Percentiles rank a stretch among this genome's conserved stretches.
phyloP scores from a whole-genome alignment of 345 rosid species.

The Hibiscus mutabilis region DNA sequence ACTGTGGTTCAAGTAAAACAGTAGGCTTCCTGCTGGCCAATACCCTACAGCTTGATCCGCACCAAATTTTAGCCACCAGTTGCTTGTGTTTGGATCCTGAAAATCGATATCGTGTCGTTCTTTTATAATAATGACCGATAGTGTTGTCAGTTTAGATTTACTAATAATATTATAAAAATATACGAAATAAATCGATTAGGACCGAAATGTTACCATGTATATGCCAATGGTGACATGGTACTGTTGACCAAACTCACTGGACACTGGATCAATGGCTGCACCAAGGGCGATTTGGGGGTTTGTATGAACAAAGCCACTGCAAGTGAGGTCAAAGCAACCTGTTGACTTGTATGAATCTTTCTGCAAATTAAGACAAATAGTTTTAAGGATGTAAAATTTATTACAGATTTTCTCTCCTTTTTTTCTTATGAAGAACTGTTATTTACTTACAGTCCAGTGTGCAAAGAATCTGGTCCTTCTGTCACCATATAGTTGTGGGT shows the following conservation, averaged over 20 bases:
- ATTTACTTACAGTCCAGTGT: constrained; percentile 3
- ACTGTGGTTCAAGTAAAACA: constrained; percentile 21
- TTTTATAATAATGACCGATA: no score
- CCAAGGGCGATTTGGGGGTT: constrained; percentile 20
- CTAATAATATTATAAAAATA: no score
- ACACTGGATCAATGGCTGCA: constrained; percentile 12
- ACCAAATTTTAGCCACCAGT: constrained; percentile 43
- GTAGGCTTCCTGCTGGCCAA: constrained; percentile 37
- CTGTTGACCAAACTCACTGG: constrained; percentile 14
- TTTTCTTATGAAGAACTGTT: neutral
- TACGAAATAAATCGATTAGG: no score
- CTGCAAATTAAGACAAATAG: neutral
- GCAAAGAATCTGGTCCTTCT: neutral
- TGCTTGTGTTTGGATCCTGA: constrained; percentile 34
- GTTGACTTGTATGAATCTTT: neutral
- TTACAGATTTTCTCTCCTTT: neutral
- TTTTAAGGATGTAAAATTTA: neutral
- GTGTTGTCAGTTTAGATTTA: no score
- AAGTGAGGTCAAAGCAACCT: constrained; percentile 16
- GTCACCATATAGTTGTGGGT: neutral
- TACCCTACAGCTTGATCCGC: constrained; percentile 20
- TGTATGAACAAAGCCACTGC: constrained; percentile 50
- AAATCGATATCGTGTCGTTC: neutral
- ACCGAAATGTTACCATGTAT: constrained; percentile 15
- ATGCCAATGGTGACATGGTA: constrained; percentile 16